Evolutionary conservation across 1,284 basidiomycete genomes (phyloP).

Genomic region (Pseudomicrostroma phylloplanum): DNA sequence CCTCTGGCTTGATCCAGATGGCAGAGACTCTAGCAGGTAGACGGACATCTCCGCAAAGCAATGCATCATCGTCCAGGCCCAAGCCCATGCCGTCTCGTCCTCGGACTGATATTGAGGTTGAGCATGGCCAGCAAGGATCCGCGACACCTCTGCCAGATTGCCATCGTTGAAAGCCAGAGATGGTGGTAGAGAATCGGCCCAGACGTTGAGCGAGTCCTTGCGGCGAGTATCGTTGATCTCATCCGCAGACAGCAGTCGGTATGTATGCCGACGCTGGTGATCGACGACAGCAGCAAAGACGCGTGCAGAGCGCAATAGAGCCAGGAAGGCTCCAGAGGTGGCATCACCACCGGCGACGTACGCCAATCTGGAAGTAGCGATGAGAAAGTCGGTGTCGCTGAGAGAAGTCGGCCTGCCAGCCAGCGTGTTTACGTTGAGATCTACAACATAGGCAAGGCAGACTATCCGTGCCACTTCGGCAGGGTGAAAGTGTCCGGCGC

Average conservation of each 20-base stretch:
- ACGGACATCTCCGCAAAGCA: constrained; percentile 2
- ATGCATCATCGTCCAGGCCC: constrained; percentile 6
- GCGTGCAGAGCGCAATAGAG: neutral
- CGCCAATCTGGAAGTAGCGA: neutral
- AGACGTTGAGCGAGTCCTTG: neutral
- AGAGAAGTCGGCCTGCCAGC: neutral
- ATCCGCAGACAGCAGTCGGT: neutral
- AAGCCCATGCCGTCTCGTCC: neutral
- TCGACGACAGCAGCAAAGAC: neutral
- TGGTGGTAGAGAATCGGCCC: neutral
- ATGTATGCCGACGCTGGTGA: neutral
- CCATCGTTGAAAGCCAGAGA: neutral
- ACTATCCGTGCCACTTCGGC: neutral
- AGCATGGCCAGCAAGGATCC: neutral
- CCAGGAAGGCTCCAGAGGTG: neutral
- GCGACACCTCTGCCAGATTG: constrained; percentile 1
- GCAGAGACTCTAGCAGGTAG: neutral
- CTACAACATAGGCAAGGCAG: neutral
- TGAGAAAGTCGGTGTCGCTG: constrained; percentile 2
- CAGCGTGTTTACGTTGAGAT: neutral
- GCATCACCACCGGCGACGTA: neutral
- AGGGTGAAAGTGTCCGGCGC: neutral
- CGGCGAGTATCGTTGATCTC: neutral
- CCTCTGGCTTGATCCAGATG: too few species aligned
- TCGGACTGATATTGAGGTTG: neutral